Evolutionary conservation across 306 rosid genomes (phyloP).

Genomic region (Vigna reflexopilosa): DNA sequence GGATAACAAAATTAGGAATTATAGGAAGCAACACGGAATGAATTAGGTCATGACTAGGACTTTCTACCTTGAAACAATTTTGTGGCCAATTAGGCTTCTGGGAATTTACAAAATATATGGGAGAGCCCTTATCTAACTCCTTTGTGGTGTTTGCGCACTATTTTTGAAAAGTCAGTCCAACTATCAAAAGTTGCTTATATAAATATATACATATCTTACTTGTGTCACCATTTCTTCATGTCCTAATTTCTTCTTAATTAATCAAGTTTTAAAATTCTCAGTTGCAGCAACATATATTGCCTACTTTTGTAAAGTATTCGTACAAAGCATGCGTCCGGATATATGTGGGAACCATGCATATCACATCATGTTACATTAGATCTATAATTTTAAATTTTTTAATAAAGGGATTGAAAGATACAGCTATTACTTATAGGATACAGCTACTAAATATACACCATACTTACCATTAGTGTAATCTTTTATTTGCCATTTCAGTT

Average conservation of each 20-base stretch:
- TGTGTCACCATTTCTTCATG: slow-evolving; percentile 14
- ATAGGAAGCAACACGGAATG: slow-evolving; percentile 8
- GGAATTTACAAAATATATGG: slow-evolving; percentile 24
- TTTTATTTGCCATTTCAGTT: not conserved
- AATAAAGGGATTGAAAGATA: not conserved
- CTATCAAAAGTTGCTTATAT: slow-evolving; percentile 21
- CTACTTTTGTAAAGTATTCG: slow-evolving; percentile 3
- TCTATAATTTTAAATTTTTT: not conserved
- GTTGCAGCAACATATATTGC: slow-evolving; percentile 4
- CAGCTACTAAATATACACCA: too few species aligned
- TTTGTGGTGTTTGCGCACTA: slow-evolving; percentile 5
- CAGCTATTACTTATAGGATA: not conserved
- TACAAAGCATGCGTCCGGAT: slow-evolving; percentile 11
- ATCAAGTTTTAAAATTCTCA: slow-evolving; percentile 1
- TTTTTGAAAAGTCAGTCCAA: slow-evolving; percentile 32
- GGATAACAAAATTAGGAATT: slow-evolving; percentile 41
- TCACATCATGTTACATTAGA: slow-evolving; percentile 6
- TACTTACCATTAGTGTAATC: not conserved
- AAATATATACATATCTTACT: not conserved
- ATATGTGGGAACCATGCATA: not conserved
- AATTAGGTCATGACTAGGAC: slow-evolving; percentile 52
- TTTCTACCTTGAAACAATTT: not conserved
- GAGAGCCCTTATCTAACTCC: slow-evolving; percentile 32
- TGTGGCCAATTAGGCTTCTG: not conserved
- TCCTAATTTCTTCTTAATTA: slow-evolving; percentile 18